These are phyloP conservation scores for Xylaria sp. DNA, from an alignment of 2,329 filamentous ascomycete species.

Conservation along the genomic window DNA sequence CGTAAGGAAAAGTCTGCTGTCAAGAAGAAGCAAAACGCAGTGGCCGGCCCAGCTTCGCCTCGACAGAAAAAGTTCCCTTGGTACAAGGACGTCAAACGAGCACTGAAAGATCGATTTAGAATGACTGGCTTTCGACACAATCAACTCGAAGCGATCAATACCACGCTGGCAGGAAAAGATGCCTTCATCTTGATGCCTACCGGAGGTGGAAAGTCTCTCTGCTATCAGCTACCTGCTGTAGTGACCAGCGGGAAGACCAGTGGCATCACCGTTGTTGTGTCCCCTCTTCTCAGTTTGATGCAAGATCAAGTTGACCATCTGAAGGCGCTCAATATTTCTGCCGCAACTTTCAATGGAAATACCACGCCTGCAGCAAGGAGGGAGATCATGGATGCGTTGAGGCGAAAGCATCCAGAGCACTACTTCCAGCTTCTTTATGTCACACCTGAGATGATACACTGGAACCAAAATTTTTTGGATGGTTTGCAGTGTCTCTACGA, in stretches of 20 bases:
- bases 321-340: constrained; percentile 77
- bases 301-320: constrained; percentile 94
- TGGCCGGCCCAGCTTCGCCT: constrained; percentile 55
- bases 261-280: constrained; percentile 94
- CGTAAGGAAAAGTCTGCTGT: constrained; percentile 49
- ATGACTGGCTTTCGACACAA: constrained; percentile 89
- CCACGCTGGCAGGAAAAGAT: constrained; percentile 86
- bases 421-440: constrained; percentile 90
- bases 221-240: constrained; percentile 93
- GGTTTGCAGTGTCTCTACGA: constrained; percentile 74
- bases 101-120: constrained; percentile 84
- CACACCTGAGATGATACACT: constrained; percentile 95
- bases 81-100: constrained; percentile 84
- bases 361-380: constrained; percentile 70
- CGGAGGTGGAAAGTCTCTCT: constrained; percentile 94
- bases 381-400: constrained; percentile 72
- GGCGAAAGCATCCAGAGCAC: constrained; percentile 73
- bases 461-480: constrained; percentile 75
- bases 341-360: constrained; percentile 84
- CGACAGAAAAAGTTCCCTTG: constrained; percentile 76
- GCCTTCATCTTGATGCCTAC: constrained; percentile 98
- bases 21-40: constrained; percentile 49
- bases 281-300: constrained; percentile 94
- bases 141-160: constrained; percentile 95
- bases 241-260: constrained; percentile 81